These are phyloP conservation scores for Terana coerulea DNA, from an alignment of 768 basidiomycete species.

Conservation along the genomic window DNA sequence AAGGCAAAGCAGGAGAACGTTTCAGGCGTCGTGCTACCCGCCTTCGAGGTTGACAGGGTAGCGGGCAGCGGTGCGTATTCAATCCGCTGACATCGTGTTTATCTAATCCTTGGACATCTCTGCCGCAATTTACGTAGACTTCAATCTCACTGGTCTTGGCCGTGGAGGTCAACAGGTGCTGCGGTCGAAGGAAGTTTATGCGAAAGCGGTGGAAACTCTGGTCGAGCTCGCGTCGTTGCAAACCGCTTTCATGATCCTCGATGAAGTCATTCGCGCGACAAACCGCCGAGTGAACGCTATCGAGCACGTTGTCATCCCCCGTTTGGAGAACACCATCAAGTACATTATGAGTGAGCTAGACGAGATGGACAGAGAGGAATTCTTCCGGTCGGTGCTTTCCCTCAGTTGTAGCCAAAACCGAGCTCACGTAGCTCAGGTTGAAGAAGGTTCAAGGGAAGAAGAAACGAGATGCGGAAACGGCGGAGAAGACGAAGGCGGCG, in stretches of 20 bases:
- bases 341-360: constrained; percentile 97
- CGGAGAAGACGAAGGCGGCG: constrained; percentile 20
- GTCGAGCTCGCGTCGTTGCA: constrained; percentile 96
- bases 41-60: constrained; percentile 89
- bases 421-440: constrained; percentile 44
- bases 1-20: constrained; percentile 98
- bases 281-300: constrained; percentile 99
- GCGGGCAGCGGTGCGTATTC: constrained; percentile 66
- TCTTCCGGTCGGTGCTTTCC: constrained; percentile 60
- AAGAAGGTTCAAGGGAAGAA: constrained; percentile 99
- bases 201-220: constrained; percentile 94
- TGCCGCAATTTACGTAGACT: constrained; percentile 48
- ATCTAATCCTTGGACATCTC: background rate
- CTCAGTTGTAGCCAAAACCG: background rate
- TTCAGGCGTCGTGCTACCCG: constrained; percentile 91
- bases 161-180: constrained; percentile 96
- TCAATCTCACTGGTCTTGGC: constrained; percentile 95
- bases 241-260: constrained; percentile 97
- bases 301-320: constrained; percentile 94
- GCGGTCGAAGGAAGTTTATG: constrained; percentile 94
- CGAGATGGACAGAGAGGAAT: constrained; percentile 97
- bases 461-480: constrained; percentile 63
- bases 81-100: background rate
- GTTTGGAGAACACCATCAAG: constrained; percentile 94
- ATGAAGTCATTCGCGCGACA: constrained; percentile 99